These are phyloP conservation scores for Komagataella kurtzmanii DNA, from an alignment of 805 yeast genomes.

Conservation along the genomic window DNA sequence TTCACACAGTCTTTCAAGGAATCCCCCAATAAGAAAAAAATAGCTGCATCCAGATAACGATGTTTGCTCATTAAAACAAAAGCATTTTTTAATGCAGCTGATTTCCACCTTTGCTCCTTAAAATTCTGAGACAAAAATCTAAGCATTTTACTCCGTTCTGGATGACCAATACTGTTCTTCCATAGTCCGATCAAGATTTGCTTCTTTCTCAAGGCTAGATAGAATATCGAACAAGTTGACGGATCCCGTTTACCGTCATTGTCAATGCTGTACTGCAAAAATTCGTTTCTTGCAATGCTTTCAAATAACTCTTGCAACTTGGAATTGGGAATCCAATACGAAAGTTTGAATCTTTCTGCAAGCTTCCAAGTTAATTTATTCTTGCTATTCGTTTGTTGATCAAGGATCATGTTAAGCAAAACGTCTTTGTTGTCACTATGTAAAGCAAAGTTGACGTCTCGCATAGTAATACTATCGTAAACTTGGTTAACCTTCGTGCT, in stretches of 20 bases:
- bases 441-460: slow-evolving; percentile 82
- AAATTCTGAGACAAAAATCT: slow-evolving; percentile 72
- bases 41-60: slow-evolving; percentile 76
- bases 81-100: slow-evolving; percentile 89
- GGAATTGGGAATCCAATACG: slow-evolving; percentile 51
- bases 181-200: slow-evolving; percentile 69
- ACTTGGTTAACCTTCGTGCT: slow-evolving; percentile 14
- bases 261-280: slow-evolving; percentile 23
- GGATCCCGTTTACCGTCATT: slow-evolving; percentile 51
- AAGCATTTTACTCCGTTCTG: slow-evolving; percentile 74
- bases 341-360: slow-evolving; percentile 46
- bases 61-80: slow-evolving; percentile 84
- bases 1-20: slow-evolving; percentile 65
- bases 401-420: slow-evolving; percentile 35
- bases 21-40: slow-evolving; percentile 72
- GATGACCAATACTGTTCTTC: slow-evolving; percentile 63
- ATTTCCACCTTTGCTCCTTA: slow-evolving; percentile 59
- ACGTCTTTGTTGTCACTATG: slow-evolving; percentile 71
- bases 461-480: slow-evolving; percentile 37
- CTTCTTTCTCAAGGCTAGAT: slow-evolving; percentile 67
- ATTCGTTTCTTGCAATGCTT: slow-evolving; percentile 58
- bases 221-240: slow-evolving; percentile 56
- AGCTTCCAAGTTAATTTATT: slow-evolving; percentile 42
- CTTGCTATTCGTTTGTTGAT: slow-evolving; percentile 9
- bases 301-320: slow-evolving; percentile 46